Base-by-base conservation (phyloP, 192 early-diverging fungal genomes). In the Entophlyctis helioformis region DNA sequence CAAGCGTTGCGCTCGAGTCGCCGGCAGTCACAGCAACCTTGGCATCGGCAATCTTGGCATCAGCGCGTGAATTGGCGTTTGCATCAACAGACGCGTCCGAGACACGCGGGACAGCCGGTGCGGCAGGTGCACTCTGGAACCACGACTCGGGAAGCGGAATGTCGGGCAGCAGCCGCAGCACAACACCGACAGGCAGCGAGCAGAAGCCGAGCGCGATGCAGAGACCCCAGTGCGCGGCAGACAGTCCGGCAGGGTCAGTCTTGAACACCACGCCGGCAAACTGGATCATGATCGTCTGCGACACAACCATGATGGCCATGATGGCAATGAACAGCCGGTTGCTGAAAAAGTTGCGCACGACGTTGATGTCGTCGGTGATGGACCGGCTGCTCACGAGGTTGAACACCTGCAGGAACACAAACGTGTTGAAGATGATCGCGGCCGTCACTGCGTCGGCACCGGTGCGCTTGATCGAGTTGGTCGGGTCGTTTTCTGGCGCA, bases 351-450 rank as follows among this genome's bases (percentile, higher is more conserved):
- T 80, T 74, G 38, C 73, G 56, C 67, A 99, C 89, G 46, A 96
- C 81, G 60, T 99, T 99, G 44, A 91, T 39, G 34, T 63, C 82
- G 29, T 31, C 11, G 29, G 29, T 31, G 29, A 31, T 4, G 29
- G 6, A 8, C 11, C 29, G 4, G 4, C 6, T 8, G 73, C 94
- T 96, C 66, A 96, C 64, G 54, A 89, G 84, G 64, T 96, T 96
- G 60, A 96, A 94, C 15, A 94, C 72, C 64, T 96, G 90, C 35
- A 89, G 71, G 62, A 89, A 90, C 16, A 96, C 87, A 71, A 96
- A 96, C 4, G 80, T 63, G 66, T 96, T 96, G 72, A 94, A 94
- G 11, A 92, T 81, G 55, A 91, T 72, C 13, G 87, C 84, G 36
- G 40, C 21, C 8, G 46, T 56, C 6, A 31, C 6, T 4, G 6